phyloP scores from a whole-genome alignment of 2,329 filamentous ascomycete genomes.

The Diplodia corticola region DNA sequence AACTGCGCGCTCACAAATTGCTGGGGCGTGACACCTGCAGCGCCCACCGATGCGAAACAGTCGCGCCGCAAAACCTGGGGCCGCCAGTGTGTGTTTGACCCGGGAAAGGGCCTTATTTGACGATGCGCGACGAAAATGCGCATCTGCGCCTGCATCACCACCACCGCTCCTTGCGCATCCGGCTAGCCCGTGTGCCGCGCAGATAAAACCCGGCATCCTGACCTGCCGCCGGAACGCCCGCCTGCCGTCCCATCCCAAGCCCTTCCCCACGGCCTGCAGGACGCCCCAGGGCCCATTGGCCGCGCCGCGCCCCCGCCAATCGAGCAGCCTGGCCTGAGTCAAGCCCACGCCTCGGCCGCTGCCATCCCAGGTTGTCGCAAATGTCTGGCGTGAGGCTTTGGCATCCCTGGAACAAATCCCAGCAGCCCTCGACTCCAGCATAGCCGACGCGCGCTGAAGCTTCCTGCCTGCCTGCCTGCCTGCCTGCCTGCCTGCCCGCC shows the following conservation, averaged over 20 bases:
- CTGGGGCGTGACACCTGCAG: conserved; percentile 20
- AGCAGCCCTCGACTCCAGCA: conserved; percentile 19
- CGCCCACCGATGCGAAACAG: conserved; percentile 22
- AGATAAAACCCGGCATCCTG: conserved; percentile 23
- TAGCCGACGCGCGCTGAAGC: conserved; percentile 30
- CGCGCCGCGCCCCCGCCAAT: conserved; percentile 15
- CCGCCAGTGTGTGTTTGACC: conserved; percentile 17
- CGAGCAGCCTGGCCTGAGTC: conserved; percentile 16
- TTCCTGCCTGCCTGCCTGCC: conserved; percentile 35
- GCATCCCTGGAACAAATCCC: conserved; percentile 23
- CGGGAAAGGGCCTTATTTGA: conserved; percentile 21
- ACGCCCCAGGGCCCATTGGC: conserved; percentile 19
- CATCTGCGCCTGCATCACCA: conserved; percentile 24
- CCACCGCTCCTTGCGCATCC: conserved; percentile 23
- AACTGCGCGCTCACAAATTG: conserved; percentile 16
- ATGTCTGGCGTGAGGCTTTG: conserved; percentile 35
- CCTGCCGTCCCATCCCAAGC: conserved; percentile 18
- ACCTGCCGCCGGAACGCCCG: conserved; percentile 21
- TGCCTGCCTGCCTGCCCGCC: too few species aligned
- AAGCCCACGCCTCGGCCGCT: conserved; percentile 18
- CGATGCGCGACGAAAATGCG: conserved; percentile 25
- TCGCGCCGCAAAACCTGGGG: conserved; percentile 18
- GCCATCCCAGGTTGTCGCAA: conserved; percentile 25
- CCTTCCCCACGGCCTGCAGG: conserved; percentile 21
- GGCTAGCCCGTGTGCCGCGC: conserved; percentile 21